Base-by-base conservation (phyloP, 352 stramenopile genomes). In the Phytophthora citricola region DNA sequence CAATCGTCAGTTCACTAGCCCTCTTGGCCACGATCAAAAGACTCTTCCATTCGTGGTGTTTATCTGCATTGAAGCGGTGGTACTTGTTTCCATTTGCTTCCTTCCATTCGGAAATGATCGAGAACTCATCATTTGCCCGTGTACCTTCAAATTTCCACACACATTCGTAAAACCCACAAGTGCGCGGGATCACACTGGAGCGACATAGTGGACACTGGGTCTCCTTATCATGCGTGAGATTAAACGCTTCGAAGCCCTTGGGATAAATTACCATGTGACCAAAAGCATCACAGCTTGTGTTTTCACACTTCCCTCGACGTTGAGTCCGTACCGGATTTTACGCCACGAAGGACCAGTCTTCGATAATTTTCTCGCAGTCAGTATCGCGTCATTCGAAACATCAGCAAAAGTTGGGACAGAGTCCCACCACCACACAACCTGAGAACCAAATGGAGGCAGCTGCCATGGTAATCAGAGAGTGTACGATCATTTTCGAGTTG, bases 141-240 rank as follows among this genome's bases (percentile, higher is more conserved):
- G 69, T 36, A 7, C 60, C 73, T 36, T 81, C 73, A 62, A 66
- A 78, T 36, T 76, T 77, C 73, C 73, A 81, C 22, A 56, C 44
- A 29, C 68, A 80, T 6, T 69, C 40, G 32, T 73, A 81, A 49
- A 75, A 75, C 0, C 68, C 73, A 41, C 69, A 78, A 6, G 50
- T 71, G 6, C 62, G 22, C 2, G 73, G 60, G 5, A 62, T 53
- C 4, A 78, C 29, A 1, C 24, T 9, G 0, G 3, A 15, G 5
- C 20, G 4, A 39, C 71, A 79, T 1, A 61, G 26, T 9, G 67
- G 71, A n/a, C 71, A 79, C 1, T 4, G 0, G 0, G 62, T 24
- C 2, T 52, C 20, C 0, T 17, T 15, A 43, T 75, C 58, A n/a
- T 26, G 8, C 9, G 63, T 15, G 6, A 75, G 57, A 43, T 79